These are phyloP conservation scores for Piper longum DNA, from an alignment of 164 flowering plant species.

Conservation along the genomic window DNA sequence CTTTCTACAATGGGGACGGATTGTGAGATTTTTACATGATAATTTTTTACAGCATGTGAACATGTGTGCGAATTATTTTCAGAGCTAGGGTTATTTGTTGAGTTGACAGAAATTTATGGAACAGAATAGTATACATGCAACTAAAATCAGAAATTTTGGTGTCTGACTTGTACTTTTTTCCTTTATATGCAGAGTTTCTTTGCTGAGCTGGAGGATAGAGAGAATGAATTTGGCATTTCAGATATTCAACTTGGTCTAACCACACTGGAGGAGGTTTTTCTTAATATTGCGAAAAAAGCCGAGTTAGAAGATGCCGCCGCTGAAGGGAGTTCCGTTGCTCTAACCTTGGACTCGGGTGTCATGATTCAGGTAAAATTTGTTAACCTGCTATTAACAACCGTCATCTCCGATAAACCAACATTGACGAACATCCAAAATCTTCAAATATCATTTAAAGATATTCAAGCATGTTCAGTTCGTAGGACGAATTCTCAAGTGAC, in stretches of 20 bases:
- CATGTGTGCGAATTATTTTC: neutral
- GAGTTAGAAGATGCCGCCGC: conserved; percentile 81
- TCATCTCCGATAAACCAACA: too few species aligned
- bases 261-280: conserved; percentile 95
- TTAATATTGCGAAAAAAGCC: conserved; percentile 80
- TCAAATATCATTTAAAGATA: too few species aligned
- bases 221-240: conserved; percentile 64
- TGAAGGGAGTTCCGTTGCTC: conserved; percentile 48
- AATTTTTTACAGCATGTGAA: too few species aligned
- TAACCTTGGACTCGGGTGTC: conserved; percentile 53
- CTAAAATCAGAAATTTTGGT: too few species aligned
- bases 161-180: too few species aligned
- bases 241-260: conserved; percentile 85
- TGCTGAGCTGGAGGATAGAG: conserved; percentile 69
- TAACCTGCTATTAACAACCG: too few species aligned
- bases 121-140: neutral
- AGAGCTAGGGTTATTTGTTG: neutral
- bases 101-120: too few species aligned
- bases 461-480: too few species aligned
- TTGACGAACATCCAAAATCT: too few species aligned
- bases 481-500: too few species aligned
- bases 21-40: too few species aligned
- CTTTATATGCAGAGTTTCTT: conserved; percentile 30
- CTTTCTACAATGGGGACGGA: too few species aligned
- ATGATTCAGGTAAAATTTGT: conserved; percentile 30